phyloP scores from a whole-genome alignment of 495 filamentous ascomycete genomes.

The Penicillium lividum region DNA sequence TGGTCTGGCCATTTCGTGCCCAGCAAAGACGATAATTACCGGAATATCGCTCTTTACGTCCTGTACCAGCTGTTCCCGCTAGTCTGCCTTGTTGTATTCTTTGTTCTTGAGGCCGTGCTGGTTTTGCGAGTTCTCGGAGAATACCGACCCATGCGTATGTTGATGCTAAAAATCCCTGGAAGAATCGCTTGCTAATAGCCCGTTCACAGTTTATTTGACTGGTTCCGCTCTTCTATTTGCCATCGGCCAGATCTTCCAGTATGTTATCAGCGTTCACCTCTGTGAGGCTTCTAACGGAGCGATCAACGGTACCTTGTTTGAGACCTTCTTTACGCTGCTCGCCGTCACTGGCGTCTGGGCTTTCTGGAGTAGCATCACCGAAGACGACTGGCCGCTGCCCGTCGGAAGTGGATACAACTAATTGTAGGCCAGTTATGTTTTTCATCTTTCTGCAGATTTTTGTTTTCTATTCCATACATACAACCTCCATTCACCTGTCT shows the following conservation, averaged over 20 bases:
- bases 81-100: conserved; percentile 83
- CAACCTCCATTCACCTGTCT: conserved; percentile 11
- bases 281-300: conserved; percentile 78
- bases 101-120: conserved; percentile 75
- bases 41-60: conserved; percentile 86
- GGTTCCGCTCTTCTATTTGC: conserved; percentile 79
- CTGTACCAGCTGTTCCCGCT: conserved; percentile 90
- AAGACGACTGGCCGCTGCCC: conserved; percentile 94
- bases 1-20: conserved; percentile 77
- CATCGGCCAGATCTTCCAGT: conserved; percentile 92
- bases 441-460: conserved; percentile 15
- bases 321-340: conserved; percentile 87
- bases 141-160: conserved; percentile 78
- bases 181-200: conserved; percentile 20
- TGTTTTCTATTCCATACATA: conserved; percentile 25
- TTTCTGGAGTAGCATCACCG: conserved; percentile 99
- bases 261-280: conserved; percentile 86
- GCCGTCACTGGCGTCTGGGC: conserved; percentile 82
- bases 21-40: conserved; percentile 57
- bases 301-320: conserved; percentile 91
- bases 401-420: conserved; percentile 49
- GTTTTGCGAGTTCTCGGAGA: conserved; percentile 86
- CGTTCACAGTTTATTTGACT: conserved; percentile 66
- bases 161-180: not conserved
- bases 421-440: conserved; percentile 19